phyloP scores from a whole-genome alignment of 495 filamentous ascomycete species.

The Podospora fimiseda region DNA sequence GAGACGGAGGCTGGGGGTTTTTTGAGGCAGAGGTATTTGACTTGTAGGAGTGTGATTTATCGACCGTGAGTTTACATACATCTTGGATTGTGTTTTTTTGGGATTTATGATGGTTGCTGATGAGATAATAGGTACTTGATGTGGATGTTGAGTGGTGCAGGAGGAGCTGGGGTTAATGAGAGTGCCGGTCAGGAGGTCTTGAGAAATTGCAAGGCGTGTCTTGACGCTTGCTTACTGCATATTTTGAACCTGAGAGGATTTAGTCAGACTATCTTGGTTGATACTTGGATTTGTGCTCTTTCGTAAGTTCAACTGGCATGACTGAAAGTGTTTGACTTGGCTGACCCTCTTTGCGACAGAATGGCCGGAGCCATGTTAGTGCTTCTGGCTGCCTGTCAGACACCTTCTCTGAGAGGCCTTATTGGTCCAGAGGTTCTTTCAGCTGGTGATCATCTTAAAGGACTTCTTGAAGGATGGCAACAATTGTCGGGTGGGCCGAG shows the following conservation, averaged over 20 bases:
- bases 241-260: slow-evolving; percentile 35
- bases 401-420: slow-evolving; percentile 14
- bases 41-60: slow-evolving; percentile 44
- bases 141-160: slow-evolving; percentile 32
- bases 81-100: not conserved
- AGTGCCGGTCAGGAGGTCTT: slow-evolving; percentile 21
- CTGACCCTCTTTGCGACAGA: slow-evolving; percentile 6
- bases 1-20: slow-evolving; percentile 33
- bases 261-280: slow-evolving; percentile 38
- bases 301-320: slow-evolving; percentile 28
- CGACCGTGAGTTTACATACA: slow-evolving; percentile 27
- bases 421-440: slow-evolving; percentile 23
- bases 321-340: not conserved
- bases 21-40: slow-evolving; percentile 40
- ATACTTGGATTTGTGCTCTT: slow-evolving; percentile 45
- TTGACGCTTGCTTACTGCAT: slow-evolving; percentile 38
- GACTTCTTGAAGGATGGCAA: slow-evolving; percentile 23
- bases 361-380: slow-evolving; percentile 33
- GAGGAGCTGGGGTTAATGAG: not conserved
- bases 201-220: slow-evolving; percentile 31
- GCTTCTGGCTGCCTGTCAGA: slow-evolving; percentile 23
- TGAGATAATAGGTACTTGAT: slow-evolving; percentile 36
- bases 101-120: not conserved
- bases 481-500: slow-evolving; percentile 22
- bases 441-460: slow-evolving; percentile 23